Base-by-base conservation (phyloP, 2,329 filamentous ascomycete species). In the Metarhizium sp. region DNA sequence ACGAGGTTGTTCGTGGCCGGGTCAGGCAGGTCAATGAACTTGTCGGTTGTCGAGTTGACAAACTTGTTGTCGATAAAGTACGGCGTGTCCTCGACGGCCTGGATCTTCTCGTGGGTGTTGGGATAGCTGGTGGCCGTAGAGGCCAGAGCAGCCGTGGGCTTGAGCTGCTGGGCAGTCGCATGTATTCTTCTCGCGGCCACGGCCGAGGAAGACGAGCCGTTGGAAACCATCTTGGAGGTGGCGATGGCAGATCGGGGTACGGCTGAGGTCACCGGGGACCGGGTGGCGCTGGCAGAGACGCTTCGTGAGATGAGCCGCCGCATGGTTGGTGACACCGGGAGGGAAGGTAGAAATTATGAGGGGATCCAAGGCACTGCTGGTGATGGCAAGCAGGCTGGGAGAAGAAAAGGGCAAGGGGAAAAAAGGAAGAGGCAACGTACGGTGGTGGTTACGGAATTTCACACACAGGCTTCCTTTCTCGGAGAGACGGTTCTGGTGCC, bases 31-130 rank as follows among this genome's bases (percentile, higher is more conserved):
- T 91, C 87, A 69, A 92, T 90, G 78, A 85, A 90, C 73, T 86
- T 76, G 58, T 82, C 79, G 32, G 88, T 77, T 64, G 78, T 72
- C 18, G 88, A 92, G 51, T 79, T 72, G 54, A 85, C 74, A 67
- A 92, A 91, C 69, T 87, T 74, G 74, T 94, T 94, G 77, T 94
- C 81, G 62, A 94, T 69, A 70, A 94, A 94, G 76, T 88, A 91
- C 32, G 84, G 86, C 14, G 89, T 92, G 68, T 92, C 82, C 63
- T 79, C 73, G 42, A 87, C 84, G 57, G 81, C 71, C 62, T 79
- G 66, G 63, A 90, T 84, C 73, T 83, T 84, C 54, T 87, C 85
- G 74, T 94, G 89, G 25, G 78, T 83, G 54, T 77, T 86, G 30
- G 86, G 87, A 70, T 86, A 92, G 68, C 73, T 78, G 50, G 78